phyloP scores from a whole-genome alignment of 352 stramenopile species.

The Phytophthora citrophthora region DNA sequence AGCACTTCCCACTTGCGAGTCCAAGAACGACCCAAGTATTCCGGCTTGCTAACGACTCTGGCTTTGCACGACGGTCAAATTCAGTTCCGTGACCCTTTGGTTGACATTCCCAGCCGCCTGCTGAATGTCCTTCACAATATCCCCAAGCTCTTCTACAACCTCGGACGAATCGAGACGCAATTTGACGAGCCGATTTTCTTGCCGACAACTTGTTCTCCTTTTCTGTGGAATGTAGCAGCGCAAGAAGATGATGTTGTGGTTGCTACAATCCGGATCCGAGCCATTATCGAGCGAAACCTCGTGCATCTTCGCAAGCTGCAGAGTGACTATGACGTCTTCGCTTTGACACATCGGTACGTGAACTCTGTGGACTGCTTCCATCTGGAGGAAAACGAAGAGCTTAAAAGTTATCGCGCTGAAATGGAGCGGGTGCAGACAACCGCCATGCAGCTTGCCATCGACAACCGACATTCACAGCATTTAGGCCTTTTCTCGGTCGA shows the following conservation, averaged over 20 bases:
- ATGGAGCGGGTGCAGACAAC: conserved; percentile 39
- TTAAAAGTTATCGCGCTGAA: conserved; percentile 35
- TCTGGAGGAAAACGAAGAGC: conserved; percentile 29
- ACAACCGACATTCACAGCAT: conserved; percentile 29
- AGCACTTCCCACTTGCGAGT: neutral
- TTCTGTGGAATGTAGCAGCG: conserved; percentile 74
- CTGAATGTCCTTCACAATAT: conserved; percentile 79
- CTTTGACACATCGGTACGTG: conserved; percentile 41
- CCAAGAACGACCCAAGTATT: neutral
- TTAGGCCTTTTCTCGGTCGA: conserved; percentile 59
- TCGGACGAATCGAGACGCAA: conserved; percentile 69
- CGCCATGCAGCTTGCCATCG: conserved; percentile 26
- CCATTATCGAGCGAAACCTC: conserved; percentile 70
- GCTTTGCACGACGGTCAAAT: conserved; percentile 27
- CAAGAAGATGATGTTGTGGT: conserved; percentile 67
- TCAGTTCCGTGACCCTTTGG: conserved; percentile 56
- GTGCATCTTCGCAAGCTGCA: conserved; percentile 43
- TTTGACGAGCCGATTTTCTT: conserved; percentile 49
- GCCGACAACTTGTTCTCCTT: conserved; percentile 41
- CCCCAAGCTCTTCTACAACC: conserved; percentile 66
- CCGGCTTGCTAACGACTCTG: conserved; percentile 30
- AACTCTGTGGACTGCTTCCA: conserved; percentile 54
- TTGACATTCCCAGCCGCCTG: conserved; percentile 60
- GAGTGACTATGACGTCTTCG: conserved; percentile 47
- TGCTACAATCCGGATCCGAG: conserved; percentile 62